phyloP scores from a whole-genome alignment of 2,329 filamentous ascomycete species.

The Cordyceps farinosa region DNA sequence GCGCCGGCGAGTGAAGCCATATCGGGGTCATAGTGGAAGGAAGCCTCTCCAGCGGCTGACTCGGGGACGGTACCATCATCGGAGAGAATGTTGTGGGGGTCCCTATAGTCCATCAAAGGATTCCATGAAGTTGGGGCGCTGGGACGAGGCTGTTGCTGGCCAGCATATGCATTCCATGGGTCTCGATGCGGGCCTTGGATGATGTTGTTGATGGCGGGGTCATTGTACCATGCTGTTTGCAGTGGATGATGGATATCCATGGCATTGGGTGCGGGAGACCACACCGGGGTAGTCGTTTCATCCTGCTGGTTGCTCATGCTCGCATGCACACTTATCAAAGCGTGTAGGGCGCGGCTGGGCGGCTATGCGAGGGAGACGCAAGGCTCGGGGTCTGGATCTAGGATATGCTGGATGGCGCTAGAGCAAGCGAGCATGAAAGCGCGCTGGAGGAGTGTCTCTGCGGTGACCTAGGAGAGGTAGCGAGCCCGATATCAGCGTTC shows the following conservation, averaged over 20 bases:
- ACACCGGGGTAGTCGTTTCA: background rate
- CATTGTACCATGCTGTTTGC: background rate
- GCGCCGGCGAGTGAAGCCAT: background rate
- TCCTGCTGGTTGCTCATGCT: slow-evolving; percentile 3
- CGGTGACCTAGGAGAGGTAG: background rate
- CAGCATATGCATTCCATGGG: background rate
- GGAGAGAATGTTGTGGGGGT: background rate
- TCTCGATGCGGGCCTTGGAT: background rate
- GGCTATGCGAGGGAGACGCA: background rate
- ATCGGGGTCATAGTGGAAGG: background rate
- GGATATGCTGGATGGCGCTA: background rate
- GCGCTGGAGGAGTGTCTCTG: background rate
- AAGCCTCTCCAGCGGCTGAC: background rate
- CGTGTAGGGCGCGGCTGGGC: background rate
- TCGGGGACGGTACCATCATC: slow-evolving; percentile 9
- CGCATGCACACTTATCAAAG: background rate
- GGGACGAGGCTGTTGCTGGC: background rate
- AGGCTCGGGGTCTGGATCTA: background rate
- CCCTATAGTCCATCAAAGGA: background rate
- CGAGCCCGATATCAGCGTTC: background rate
- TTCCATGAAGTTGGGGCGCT: background rate
- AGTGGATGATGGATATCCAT: background rate
- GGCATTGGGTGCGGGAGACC: background rate
- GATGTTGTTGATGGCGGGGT: background rate
- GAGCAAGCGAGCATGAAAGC: slow-evolving; percentile 2